Evolutionary conservation across 2,329 filamentous ascomycete genomes (phyloP).

Genomic region (Emergomyces pasteurianus): DNA sequence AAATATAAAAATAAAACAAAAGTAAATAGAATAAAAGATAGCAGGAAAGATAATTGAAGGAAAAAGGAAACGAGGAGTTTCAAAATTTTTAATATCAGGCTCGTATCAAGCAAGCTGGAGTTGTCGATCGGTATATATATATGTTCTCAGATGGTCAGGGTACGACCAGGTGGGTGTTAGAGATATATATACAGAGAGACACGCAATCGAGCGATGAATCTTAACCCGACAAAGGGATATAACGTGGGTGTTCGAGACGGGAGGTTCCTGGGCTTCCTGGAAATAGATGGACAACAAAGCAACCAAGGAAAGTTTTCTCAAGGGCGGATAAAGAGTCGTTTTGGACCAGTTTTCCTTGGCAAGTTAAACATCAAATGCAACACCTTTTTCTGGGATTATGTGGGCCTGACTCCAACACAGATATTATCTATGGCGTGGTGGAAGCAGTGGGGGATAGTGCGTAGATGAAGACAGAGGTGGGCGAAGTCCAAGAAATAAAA

Average conservation of each 20-base stretch:
- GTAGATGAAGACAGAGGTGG: neutral
- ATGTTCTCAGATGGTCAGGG: neutral
- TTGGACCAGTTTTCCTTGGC: neutral
- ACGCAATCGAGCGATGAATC: neutral
- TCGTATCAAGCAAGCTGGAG: neutral
- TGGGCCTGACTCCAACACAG: neutral
- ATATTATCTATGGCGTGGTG: neutral
- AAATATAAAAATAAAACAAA: neutral
- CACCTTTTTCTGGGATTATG: neutral
- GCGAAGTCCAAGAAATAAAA: neutral
- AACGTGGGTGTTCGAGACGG: neutral
- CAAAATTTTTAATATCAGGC: neutral
- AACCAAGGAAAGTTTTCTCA: neutral
- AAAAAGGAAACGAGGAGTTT: too few species aligned
- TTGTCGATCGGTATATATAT: neutral
- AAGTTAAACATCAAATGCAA: neutral
- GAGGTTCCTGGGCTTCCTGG: neutral
- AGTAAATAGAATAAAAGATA: too few species aligned
- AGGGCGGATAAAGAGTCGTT: neutral
- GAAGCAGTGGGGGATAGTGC: neutral
- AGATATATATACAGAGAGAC: neutral
- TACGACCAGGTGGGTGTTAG: too few species aligned
- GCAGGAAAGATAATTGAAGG: neutral
- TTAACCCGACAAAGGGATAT: neutral
- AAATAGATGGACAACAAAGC: neutral